Percentiles rank a stretch among this genome's conserved stretches.
These are phyloP conservation scores for Gracilaria gracilis DNA, from an alignment of 23 red algal genomes.

Conservation along the genomic window DNA sequence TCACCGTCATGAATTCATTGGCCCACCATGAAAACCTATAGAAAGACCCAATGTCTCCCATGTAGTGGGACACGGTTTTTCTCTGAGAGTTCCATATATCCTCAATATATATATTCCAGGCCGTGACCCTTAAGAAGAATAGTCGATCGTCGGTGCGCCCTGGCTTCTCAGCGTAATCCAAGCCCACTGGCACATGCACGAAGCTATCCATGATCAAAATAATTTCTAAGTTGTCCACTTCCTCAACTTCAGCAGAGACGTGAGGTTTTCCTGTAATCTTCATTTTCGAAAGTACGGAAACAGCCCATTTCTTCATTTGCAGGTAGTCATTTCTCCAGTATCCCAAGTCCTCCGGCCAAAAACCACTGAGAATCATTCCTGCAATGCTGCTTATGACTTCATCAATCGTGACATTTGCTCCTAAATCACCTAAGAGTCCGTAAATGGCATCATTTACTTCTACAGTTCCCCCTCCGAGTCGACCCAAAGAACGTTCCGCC, in stretches of 20 bases:
- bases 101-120: background rate
- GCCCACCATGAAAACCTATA: background rate
- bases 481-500: too few species aligned
- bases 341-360: background rate
- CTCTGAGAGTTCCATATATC: background rate
- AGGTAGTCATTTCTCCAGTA: background rate
- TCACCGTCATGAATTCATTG: background rate
- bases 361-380: background rate
- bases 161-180: background rate
- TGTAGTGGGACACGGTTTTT: background rate
- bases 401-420: too few species aligned
- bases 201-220: background rate
- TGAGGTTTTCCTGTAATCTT: background rate
- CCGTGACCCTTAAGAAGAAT: background rate
- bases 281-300: background rate
- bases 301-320: background rate
- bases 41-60: background rate
- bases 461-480: too few species aligned
- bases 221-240: background rate
- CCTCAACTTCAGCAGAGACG: background rate
- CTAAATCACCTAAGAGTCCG: too few species aligned
- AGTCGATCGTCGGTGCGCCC: background rate
- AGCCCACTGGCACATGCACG: background rate
- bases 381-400: too few species aligned
- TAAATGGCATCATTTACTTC: background rate